A percentile compares a stretch with the other conserved stretches of the same genome.
Evolutionary conservation across 176 grass and related monocot species (phyloP).

Genomic region (Dendrocalamus sinicus): DNA sequence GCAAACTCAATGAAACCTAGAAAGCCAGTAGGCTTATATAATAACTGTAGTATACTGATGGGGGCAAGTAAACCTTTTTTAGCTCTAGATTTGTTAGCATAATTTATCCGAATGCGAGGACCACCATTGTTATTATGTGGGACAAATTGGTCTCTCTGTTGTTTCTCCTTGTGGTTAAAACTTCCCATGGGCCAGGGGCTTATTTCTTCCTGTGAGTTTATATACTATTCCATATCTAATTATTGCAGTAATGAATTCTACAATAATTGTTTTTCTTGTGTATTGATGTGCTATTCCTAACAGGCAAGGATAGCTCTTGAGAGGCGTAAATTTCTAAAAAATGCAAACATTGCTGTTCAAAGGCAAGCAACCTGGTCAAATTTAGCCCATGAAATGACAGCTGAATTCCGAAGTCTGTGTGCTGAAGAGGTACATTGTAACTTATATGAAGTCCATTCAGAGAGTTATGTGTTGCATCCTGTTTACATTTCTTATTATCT

Average conservation of each 20-base stretch:
- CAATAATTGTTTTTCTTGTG: constrained; percentile 18
- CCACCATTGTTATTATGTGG: constrained; percentile 3
- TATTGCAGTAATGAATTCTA: constrained; percentile 16
- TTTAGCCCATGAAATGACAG: constrained; percentile 99
- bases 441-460: constrained; percentile 38
- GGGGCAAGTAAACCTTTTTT: background rate
- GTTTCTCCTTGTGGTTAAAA: constrained; percentile 8
- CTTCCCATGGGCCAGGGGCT: background rate
- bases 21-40: background rate
- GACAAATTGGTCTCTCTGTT: background rate
- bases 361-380: constrained; percentile 93
- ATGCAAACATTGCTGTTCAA: constrained; percentile 90
- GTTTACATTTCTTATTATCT: constrained; percentile 42
- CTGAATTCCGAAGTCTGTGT: constrained; percentile 97
- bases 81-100: background rate
- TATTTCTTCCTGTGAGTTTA: constrained; percentile 16
- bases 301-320: constrained; percentile 99
- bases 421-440: constrained; percentile 88
- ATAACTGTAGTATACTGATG: constrained; percentile 1
- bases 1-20: background rate
- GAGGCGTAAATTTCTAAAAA: constrained; percentile 94
- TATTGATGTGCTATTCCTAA: constrained; percentile 36
- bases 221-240: background rate
- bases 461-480: constrained; percentile 28
- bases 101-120: constrained; percentile 1